Evolutionary conservation across 495 filamentous ascomycete species (phyloP), one percentile per base, ranked within the genome.

Genomic region (Tuber calosporum): DNA sequence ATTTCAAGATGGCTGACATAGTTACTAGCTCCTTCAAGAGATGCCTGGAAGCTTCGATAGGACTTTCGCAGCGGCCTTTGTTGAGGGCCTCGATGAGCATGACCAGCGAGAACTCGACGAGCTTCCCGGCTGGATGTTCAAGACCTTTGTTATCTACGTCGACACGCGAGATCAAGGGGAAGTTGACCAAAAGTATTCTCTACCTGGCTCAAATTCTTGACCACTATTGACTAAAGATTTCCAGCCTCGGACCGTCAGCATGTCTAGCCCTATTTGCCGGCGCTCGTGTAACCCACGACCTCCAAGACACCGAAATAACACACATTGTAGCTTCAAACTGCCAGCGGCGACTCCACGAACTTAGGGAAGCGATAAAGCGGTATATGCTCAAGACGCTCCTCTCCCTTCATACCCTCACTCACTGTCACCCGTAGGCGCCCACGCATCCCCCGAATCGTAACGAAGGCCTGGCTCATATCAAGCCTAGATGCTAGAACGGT

Each of bases 401-500:
- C 15, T 39, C 30, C n/a, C 19, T 41, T 34, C 0, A 37, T 0
- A 42, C 53, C 36, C 38, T 53, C 9, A 73, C 26, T 72, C 70
- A n/a, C 62, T 72, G 3, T 41, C 7, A 70, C 73, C 40, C n/a
- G n/a, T 15, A 80, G 74, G 45, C 81, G 83, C 17, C 81, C 82
- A 66, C 86, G 84, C 68, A 75, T 93, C 22, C 93, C 94, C 1
- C 85, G 93, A 77, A 82, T 96, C 37, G 91, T 97, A 19, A 88
- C 83, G 1, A 76, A 84, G 37, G 84, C 85, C 30, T 99, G 95
- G 95, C 84, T 97, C 1, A 86, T 88, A 69, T 88, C 93, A 73
- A 91, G 91, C 78, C 96, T 94, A 92, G 83, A 83, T 73, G 90
- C 93, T 82, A 85, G 85, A 72, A 97, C 94, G 11, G 75, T 91